Evolutionary conservation across 306 rosid genomes (phyloP), one percentile per base, ranked within the genome.

Genomic region (Sophora flavescens): DNA sequence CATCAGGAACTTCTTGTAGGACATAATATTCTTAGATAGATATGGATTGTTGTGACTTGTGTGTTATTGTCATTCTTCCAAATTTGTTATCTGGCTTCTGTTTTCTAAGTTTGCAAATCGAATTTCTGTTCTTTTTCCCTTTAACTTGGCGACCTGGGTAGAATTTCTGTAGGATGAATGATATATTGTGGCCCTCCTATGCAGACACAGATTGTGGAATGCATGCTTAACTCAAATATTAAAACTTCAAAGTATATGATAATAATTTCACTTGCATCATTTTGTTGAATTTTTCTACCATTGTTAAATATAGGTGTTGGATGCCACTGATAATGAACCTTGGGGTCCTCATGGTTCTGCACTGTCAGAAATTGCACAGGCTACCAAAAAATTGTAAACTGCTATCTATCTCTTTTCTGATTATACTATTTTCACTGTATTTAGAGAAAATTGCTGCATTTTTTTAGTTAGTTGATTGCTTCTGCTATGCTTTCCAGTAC

Each of bases 321-420:
- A 96, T 88, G 98, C 99, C 35, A 96, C 99, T 48, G 99, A 96
- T 52, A 86, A 87, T 85, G 99, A 96, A 82, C 99, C 99, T 67
- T 96, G 99, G 99, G 99, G 99, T 83, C 99, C 99, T 86, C 99
- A 96, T 79, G 99, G 99, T 78, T 74, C 97, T 80, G 99, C 86
- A 0, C 80, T 96, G 81, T 87, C 96, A 33, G 99, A 96, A 89
- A 96, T 96, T 44, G 91, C 98, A 16, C 92, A 85, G 81, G 98
- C 99, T 77, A 96, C 99, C 53, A 91, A 96, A 77, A 92, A 96
- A 87, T 96, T 96, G 99, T 96, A 82, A 72, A 62, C 44, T 15
- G 45, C 50, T 72, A 11, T 53, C 65, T 72, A 2, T 16, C 47
- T 76, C 36, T 53, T 44, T 68, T 77, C 35, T 33, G 4, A 30